Evolutionary conservation across 2,329 filamentous ascomycete genomes (phyloP), one percentile per base, ranked within the genome.

Genomic region (Fusarium marasasianum): DNA sequence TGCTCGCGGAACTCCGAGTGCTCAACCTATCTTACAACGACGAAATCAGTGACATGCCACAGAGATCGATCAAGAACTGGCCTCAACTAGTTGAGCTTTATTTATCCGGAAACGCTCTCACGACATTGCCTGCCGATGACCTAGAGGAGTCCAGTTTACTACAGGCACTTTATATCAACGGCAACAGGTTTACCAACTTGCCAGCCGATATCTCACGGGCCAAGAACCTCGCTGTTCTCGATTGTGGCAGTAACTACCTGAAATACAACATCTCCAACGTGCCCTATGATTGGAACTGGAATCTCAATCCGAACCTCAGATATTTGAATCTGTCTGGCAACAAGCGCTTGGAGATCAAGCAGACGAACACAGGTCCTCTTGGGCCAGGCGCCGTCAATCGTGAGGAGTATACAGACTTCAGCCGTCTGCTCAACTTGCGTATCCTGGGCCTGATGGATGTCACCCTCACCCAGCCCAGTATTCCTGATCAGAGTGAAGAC

Each of bases 261-360:
- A 99, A 98, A 83, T 99, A 99, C 88, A 99, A 99, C 81, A 97
- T 99, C 54, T 96, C 95, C 37, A 99, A 99, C 79, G 98, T 97
- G 87, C 96, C 96, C 1, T 99, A 99, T 80, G 96, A 99, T 81
- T 99, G 96, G 96, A 99, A 99, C 79, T 99, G 96, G 96, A 98
- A 98, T 80, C 94, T 96, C 87, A 99, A 99, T 79, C 94, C 93
- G 55, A 97, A 98, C 78, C 85, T 99, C 74, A 93, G 95, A 72
- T 99, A 97, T 80, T 91, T 99, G 72, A 99, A 98, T 79, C 87
- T 99, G 79, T 98, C 96, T 1, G 96, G 96, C 58, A 99, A 99
- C 85, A 98, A 98, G 82, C 91, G 96, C 57, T 85, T 99, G 40
- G 96, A 99, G 82, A 98, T 99, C 84, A 93, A 93, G 79, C 88